phyloP scores from a whole-genome alignment of 345 rosid species.

The Eucalyptus microcorys region DNA sequence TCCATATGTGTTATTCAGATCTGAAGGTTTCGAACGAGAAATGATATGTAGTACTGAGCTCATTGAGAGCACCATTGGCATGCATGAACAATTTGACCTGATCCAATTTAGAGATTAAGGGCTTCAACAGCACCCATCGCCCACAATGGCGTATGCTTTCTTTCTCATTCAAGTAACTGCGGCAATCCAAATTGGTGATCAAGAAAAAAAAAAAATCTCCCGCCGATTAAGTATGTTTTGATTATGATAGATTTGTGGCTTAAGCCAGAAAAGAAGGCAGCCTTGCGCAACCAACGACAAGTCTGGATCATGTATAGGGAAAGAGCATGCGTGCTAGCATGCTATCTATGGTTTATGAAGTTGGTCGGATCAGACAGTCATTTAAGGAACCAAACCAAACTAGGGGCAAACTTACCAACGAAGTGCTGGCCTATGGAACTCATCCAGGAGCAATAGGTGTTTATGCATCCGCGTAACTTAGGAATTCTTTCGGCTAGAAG shows the following conservation, averaged over 20 bases:
- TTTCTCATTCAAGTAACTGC: neutral
- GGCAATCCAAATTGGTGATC: neutral
- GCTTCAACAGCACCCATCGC: neutral
- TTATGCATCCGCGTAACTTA: too few relatives aligned
- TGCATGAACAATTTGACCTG: neutral
- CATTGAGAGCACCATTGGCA: neutral
- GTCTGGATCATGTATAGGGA: neutral
- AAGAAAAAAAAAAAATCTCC: neutral
- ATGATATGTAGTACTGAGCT: neutral
- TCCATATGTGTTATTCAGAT: neutral
- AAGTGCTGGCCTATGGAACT: too few relatives aligned
- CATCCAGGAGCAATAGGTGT: accelerated
- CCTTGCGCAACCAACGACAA: accelerated
- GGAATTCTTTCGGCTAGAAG: too few relatives aligned
- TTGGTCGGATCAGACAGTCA: neutral
- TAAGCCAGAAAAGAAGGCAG: neutral
- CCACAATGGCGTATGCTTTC: neutral
- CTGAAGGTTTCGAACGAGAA: neutral
- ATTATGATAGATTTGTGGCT: neutral
- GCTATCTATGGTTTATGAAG: neutral
- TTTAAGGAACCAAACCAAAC: too few relatives aligned
- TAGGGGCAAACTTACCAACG: too few relatives aligned
- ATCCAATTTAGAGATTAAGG: neutral
- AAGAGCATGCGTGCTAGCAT: too few relatives aligned
- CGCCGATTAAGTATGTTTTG: accelerated